Evolutionary conservation across 495 filamentous ascomycete species (phyloP), one percentile per base, ranked within the genome.

Genomic region (Penicillium malachiteum): DNA sequence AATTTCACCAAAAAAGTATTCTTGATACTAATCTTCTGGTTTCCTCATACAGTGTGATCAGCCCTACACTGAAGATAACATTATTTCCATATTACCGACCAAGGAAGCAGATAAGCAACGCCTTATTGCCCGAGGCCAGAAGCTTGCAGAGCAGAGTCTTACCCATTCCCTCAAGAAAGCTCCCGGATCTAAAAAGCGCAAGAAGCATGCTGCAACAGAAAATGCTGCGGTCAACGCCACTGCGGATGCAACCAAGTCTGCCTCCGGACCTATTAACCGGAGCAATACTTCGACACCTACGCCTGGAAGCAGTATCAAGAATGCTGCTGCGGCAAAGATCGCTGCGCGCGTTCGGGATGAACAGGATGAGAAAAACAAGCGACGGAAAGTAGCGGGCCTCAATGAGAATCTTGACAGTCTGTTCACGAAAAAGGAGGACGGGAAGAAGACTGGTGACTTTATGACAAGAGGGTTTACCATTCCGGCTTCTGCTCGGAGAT

Each of bases 121-220:
- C 34, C 73, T 97, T 21, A 63, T 80, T 7, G 71, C 78, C n/a
- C 79, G 95, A 21, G 73, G 82, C 31, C 81, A 84, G 17, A 81
- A 75, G 30, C 77, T 97, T 17, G 83, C 80, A 50, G 81, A 87
- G 21, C 76, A 83, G 41, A 87, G 89, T 5, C 77, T 97, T 2
- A 83, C 93, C 14, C 94, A 99, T 67, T 89, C 87, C 7, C 73
- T 97, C 38, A 99, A 97, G 76, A 96, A 96, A 65, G 83, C 78
- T 0, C 68, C 81, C 1, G 83, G 82, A 13, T 75, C 75, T 10
- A 84, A 92, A 68, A 97, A 95, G 77, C 76, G 84, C 52, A 85
- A 85, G 64, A 84, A 89, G 74, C 60, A 74, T 44, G 74, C 67
- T 31, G 69, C 71, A 43, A 64, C 59, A 0, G 69, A 71, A 4